Evolutionary conservation across 208 protist species (phyloP).

Genomic region (Strigomonas galati): DNA sequence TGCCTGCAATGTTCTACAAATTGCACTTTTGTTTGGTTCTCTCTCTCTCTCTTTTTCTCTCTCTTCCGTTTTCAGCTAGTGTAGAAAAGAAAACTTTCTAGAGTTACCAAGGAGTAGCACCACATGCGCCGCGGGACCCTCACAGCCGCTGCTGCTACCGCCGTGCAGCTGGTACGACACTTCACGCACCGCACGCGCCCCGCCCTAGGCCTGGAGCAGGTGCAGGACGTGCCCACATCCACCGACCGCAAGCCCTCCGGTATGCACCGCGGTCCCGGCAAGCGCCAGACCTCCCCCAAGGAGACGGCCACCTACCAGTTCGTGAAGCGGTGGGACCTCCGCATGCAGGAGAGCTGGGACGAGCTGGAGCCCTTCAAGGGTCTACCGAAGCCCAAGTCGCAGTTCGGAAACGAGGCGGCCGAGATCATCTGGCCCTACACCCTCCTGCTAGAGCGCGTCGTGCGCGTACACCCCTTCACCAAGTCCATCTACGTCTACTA

Average conservation of each 20-base stretch:
- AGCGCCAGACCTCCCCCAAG: constrained; percentile 71
- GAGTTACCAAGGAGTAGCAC: background rate
- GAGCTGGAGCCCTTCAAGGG: constrained; percentile 84
- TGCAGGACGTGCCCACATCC: constrained; percentile 83
- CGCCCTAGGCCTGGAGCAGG: constrained; percentile 67
- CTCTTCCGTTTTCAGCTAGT: background rate
- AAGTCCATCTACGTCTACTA: constrained; percentile 93
- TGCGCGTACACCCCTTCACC: constrained; percentile 88
- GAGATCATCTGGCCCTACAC: constrained; percentile 90
- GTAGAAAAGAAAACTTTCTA: background rate
- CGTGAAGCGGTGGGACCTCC: constrained; percentile 81
- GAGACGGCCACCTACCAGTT: constrained; percentile 81
- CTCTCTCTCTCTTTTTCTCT: constrained; percentile 6
- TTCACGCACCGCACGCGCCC: constrained; percentile 18
- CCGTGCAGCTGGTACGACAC: background rate
- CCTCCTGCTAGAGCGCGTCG: constrained; percentile 74
- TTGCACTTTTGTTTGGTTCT: too few species aligned
- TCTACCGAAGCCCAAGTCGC: constrained; percentile 82
- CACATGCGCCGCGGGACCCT: background rate
- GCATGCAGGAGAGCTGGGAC: constrained; percentile 84
- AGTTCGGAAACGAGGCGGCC: constrained; percentile 87
- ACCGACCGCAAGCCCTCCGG: constrained; percentile 73
- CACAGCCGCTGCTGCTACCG: background rate
- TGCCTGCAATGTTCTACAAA: too few species aligned
- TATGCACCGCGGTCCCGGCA: constrained; percentile 81